Conservation (phyloP, 345 rosid genomes). For the Triadica sebifera region DNA sequence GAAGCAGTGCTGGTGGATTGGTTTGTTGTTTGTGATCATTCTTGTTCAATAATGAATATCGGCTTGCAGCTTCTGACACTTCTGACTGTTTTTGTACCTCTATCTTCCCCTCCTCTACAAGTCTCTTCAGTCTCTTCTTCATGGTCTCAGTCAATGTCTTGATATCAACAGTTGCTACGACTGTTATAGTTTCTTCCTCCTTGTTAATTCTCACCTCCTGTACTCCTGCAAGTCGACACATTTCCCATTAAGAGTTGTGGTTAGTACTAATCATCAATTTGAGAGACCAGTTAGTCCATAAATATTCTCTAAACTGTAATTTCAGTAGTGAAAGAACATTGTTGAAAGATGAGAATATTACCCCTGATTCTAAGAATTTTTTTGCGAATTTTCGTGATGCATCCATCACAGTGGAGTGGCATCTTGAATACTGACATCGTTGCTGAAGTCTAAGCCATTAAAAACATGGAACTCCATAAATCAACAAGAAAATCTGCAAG, state of each 20-base stretch:
- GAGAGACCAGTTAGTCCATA: no score
- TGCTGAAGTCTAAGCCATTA: not conserved
- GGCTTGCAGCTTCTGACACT: not conserved
- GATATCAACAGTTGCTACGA: not conserved
- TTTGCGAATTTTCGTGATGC: not conserved
- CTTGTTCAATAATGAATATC: not conserved
- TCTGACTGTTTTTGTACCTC: not conserved
- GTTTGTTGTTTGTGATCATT: not conserved
- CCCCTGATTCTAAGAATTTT: not conserved
- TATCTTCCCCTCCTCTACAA: not conserved
- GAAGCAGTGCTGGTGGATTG: not conserved
- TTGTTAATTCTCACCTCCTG: not conserved
- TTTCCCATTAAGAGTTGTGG: not conserved
- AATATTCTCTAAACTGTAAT: no score
- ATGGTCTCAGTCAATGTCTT: not conserved
- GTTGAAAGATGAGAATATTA: not conserved
- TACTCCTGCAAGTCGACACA: not conserved
- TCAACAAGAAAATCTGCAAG: not conserved
- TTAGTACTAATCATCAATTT: not conserved
- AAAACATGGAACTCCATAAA: not conserved
- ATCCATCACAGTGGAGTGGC: slow-evolving; percentile 5
- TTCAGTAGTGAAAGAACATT: not conserved
- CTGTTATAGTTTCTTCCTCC: slow-evolving; percentile 6
- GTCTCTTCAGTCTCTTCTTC: slow-evolving; percentile 1
- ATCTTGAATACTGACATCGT: not conserved